These are phyloP conservation scores for Chytriomyces sp. DNA, from an alignment of 192 early-diverging fungal species.

Conservation along the genomic window DNA sequence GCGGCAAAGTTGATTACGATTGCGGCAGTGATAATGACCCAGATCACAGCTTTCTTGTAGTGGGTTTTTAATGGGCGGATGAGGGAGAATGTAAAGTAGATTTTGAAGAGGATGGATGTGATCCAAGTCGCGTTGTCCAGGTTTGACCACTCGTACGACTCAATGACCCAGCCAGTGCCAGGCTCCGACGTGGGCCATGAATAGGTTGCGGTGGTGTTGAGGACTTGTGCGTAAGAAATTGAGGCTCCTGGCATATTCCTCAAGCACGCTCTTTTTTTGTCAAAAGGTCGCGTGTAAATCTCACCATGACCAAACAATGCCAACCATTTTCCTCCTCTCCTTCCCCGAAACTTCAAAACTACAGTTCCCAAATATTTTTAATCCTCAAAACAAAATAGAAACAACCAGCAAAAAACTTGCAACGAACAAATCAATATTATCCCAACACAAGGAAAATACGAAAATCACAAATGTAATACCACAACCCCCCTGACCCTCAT, in stretches of 20 bases:
- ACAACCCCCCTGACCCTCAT: not conserved
- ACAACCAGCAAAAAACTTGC: not conserved
- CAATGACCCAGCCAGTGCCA: not conserved
- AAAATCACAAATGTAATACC: not conserved
- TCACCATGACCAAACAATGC: no score
- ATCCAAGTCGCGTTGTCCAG: not conserved
- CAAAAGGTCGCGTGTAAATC: no score
- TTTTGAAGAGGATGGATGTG: not conserved
- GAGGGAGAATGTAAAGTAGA: not conserved
- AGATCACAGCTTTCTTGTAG: not conserved
- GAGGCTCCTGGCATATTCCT: no score
- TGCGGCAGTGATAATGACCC: not conserved
- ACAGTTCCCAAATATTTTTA: no score
- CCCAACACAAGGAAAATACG: not conserved
- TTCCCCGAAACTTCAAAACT: no score
- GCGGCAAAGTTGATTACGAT: not conserved
- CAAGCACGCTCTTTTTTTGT: not conserved
- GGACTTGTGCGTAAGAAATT: no score
- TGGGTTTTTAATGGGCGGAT: not conserved
- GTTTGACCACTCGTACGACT: not conserved
- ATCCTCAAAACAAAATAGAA: constrained; percentile 1
- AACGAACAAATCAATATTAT: not conserved
- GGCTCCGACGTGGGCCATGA: no score
- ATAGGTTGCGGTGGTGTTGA: no score
- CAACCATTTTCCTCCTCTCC: no score